Base-by-base conservation (phyloP, 208 protist species). In the Baffinella frigidus region DNA sequence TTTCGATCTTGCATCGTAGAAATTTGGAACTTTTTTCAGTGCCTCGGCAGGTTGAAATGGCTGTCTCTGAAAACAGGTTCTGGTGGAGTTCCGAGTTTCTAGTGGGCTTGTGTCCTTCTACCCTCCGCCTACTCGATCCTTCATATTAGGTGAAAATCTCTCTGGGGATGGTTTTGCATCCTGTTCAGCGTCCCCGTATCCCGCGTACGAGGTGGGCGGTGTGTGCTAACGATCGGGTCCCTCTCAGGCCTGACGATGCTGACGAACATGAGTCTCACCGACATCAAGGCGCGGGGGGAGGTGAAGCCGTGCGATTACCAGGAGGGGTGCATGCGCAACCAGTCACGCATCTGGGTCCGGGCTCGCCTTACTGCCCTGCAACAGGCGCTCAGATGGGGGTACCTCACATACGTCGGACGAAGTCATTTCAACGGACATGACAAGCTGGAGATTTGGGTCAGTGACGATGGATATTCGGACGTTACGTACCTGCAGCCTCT, bases 391-490 rank as follows among this genome's bases (percentile, higher is more conserved):
- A 77, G 30, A 33, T 17, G 17, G 39, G 71, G 71, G 11, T 77
- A 36, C 30, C n/a, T 77, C 17, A 77, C 17, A 33, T 77, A 77
- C n/a, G 39, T 77, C 11, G 71, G 71, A n/a, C 11, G 30, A 44
- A 17, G 30, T 33, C 11, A 77, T 77, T 77, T 11, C 14, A 33
- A 14, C 11, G 71, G 71, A 77, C 11, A 36, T 41, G 71, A 77
- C 30, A 77, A 36, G 30, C 71, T 77, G 35, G 11, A 77, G 11
- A 77, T 77, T 33, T 77, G 71, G 71, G 71, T 77, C 11, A 33
- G 14, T 77, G 71, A 77, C n/a, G 39, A 77, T n/a, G 71, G 71
- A n/a, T 77, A 77, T n/a, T 77, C 71, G 11, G 71, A 77, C n/a
- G 20, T 36, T 11, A 77, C 11, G 11, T 77, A 77, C 71, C 20